A percentile compares a stretch with the other conserved stretches of the same genome.
These are phyloP conservation scores for Penicillium sp. DNA, from an alignment of 2,329 filamentous ascomycete genomes.

Conservation along the genomic window DNA sequence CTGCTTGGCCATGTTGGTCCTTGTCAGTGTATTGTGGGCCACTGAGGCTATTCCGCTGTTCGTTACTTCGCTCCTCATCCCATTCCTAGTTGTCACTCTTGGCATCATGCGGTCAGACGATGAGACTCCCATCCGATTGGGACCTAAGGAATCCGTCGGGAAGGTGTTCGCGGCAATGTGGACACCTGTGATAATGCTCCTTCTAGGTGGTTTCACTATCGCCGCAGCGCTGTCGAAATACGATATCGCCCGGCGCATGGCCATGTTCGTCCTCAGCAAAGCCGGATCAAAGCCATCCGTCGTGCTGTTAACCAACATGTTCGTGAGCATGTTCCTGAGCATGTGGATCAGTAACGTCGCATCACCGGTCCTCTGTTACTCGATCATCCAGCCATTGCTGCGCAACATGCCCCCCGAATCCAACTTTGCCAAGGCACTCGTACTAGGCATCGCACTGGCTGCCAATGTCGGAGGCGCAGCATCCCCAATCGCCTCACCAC, in stretches of 20 bases:
- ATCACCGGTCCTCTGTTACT: constrained; percentile 93
- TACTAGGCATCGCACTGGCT: constrained; percentile 89
- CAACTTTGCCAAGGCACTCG: constrained; percentile 88
- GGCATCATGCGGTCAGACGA: constrained; percentile 76
- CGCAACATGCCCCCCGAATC: constrained; percentile 88
- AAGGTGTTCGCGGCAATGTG: constrained; percentile 96
- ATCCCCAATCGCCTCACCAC: constrained; percentile 92
- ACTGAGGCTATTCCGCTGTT: constrained; percentile 97
- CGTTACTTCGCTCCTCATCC: constrained; percentile 89
- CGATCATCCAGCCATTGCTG: constrained; percentile 94
- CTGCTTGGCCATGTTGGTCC: constrained; percentile 86
- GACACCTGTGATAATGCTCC: constrained; percentile 97
- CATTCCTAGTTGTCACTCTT: constrained; percentile 85
- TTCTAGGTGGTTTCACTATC: constrained; percentile 92
- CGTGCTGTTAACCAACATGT: constrained; percentile 96
- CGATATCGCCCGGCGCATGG: constrained; percentile 95
- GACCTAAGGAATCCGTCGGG: constrained; percentile 73
- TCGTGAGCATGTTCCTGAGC: constrained; percentile 92
- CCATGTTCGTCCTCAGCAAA: constrained; percentile 92
- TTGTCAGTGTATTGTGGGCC: constrained; percentile 92
- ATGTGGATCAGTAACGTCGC: constrained; percentile 99
- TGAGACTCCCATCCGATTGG: constrained; percentile 64
- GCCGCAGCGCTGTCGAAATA: constrained; percentile 95
- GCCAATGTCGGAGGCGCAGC: constrained; percentile 96
- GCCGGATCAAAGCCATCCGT: constrained; percentile 85